These are phyloP conservation scores for Candida coleopterorum DNA, from an alignment of 805 yeast genomes.

Conservation along the genomic window DNA sequence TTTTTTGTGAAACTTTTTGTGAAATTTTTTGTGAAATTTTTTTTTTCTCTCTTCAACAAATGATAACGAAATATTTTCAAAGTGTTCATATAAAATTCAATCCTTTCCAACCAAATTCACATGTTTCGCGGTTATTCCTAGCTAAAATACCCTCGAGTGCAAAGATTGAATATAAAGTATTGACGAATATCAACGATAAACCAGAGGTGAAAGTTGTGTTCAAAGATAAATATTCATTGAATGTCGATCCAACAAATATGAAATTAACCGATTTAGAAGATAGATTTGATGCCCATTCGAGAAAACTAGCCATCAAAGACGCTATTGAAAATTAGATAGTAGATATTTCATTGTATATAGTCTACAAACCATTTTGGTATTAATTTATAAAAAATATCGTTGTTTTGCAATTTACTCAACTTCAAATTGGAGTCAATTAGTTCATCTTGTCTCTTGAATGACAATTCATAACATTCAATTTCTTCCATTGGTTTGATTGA, in stretches of 20 bases:
- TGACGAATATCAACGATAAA: constrained; percentile 41
- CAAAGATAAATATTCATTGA: constrained; percentile 69
- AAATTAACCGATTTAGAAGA: constrained; percentile 59
- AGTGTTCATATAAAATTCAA: constrained; percentile 72
- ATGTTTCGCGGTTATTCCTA: constrained; percentile 73
- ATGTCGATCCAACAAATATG: constrained; percentile 57
- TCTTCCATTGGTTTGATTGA: constrained; percentile 1
- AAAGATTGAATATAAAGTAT: constrained; percentile 61
- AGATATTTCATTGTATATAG: constrained; percentile 5
- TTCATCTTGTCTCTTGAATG: constrained; percentile 5
- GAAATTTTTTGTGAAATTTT: no score
- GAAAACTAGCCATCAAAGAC: constrained; percentile 71
- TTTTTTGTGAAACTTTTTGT: no score
- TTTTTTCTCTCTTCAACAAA: no score
- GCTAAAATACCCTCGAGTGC: constrained; percentile 75
- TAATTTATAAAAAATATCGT: constrained; percentile 7
- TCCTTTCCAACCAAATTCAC: constrained; percentile 71
- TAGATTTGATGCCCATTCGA: constrained; percentile 74
- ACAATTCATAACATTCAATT: constrained; percentile 5
- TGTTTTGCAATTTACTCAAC: constrained; percentile 3
- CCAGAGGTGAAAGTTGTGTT: constrained; percentile 74
- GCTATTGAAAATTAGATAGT: constrained; percentile 45
- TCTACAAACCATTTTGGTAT: constrained; percentile 17
- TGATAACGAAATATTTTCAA: constrained; percentile 90
- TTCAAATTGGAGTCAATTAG: constrained; percentile 6